Base-by-base conservation (phyloP, 352 stramenopile species). In the Sclerospora graminicola region DNA sequence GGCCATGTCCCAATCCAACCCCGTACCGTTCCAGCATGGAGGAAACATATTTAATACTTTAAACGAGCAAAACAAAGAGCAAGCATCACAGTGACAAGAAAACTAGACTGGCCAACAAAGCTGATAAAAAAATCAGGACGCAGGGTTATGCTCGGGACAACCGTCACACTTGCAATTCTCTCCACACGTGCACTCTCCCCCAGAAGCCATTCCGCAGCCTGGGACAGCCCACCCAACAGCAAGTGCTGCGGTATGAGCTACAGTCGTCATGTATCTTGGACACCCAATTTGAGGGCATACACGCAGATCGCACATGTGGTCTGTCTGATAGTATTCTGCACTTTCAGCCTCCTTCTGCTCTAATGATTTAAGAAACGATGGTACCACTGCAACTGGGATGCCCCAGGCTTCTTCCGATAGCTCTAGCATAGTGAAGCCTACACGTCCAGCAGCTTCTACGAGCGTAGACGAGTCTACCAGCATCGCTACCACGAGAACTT, bases 141-240 rank as follows among this genome's bases (percentile, higher is more conserved):
- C 51, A 8, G 79, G 79, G 34, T 91, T 88, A 51, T 91, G 79
- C 45, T 79, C 49, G 15, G 79, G 77, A 54, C 80, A 92, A 10
- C 80, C 80, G 14, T 51, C 59, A 46, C 77, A 92, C 36, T 84
- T 83, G 45, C 80, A 92, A 24, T 57, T 63, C 48, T 89, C 77
- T 6, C 75, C 80, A 14, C 80, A 91, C 0, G 69, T 89, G 43
- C 80, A 91, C 40, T 91, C 77, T 32, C 73, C 70, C 5, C 80
- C 80, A 56, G 58, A 79, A 0, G 66, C 63, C 80, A 92, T 92
- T 2, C 69, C 80, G 35, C 80, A 92, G 0, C 80, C 80, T 31
- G 80, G 74, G 4, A 92, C 73, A 5, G 68, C 56, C 80, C 80
- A 92, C 2, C 80, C 80, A 23, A 89, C 58, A 21, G 80, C 80